Percentiles rank a stretch among this genome's conserved stretches.
Evolutionary conservation across 352 stramenopile species (phyloP).

Genomic region (Pythium vanterpoolii): DNA sequence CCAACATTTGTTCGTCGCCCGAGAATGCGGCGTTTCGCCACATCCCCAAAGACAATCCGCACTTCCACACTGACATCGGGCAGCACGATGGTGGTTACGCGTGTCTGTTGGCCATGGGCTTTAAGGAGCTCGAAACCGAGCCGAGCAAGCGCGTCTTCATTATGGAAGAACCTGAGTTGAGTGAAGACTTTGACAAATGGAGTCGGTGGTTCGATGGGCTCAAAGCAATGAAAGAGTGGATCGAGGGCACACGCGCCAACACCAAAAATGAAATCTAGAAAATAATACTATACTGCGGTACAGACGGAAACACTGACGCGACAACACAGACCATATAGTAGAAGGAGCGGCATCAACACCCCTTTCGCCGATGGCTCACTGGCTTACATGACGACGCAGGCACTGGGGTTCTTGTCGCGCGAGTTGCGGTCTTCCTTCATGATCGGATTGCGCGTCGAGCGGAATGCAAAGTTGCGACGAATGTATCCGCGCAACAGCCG

Average conservation of each 20-base stretch:
- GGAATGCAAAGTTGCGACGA: slow-evolving; percentile 79
- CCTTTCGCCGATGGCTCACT: neutral
- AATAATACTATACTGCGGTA: slow-evolving; percentile 5
- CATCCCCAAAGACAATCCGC: slow-evolving; percentile 66
- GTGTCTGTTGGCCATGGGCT: slow-evolving; percentile 69
- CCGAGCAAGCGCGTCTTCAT: slow-evolving; percentile 49
- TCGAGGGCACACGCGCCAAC: slow-evolving; percentile 2
- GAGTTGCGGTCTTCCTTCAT: slow-evolving; percentile 12
- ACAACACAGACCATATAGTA: slow-evolving; percentile 3
- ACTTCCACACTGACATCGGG: slow-evolving; percentile 70
- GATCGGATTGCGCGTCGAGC: slow-evolving; percentile 4
- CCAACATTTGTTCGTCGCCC: slow-evolving; percentile 64
- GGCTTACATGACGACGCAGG: slow-evolving; percentile 13
- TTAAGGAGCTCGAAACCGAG: slow-evolving; percentile 55
- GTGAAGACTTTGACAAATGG: slow-evolving; percentile 72
- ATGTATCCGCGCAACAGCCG: slow-evolving; percentile 66
- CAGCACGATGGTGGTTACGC: slow-evolving; percentile 58
- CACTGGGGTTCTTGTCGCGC: slow-evolving; percentile 10
- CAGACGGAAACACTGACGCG: too few relatives aligned
- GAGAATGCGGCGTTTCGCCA: slow-evolving; percentile 69
- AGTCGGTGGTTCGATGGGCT: slow-evolving; percentile 79
- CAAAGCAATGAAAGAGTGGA: slow-evolving; percentile 51
- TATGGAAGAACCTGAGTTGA: slow-evolving; percentile 75
- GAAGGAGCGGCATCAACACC: too few relatives aligned
- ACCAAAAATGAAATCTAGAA: neutral